Evolutionary conservation across 1,284 basidiomycete species (phyloP).

Genomic region (Cyathus olla): DNA sequence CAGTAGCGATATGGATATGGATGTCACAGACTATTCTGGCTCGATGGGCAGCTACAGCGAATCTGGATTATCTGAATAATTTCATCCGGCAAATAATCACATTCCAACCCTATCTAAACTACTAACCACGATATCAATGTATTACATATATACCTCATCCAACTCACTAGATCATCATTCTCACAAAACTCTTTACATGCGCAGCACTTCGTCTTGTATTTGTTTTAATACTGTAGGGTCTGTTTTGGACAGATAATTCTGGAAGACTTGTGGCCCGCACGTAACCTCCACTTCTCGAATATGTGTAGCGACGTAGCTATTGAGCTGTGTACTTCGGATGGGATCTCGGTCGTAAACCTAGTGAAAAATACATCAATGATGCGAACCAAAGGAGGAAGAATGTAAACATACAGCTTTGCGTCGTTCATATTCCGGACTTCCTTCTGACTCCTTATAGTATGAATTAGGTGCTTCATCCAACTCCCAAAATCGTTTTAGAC

Average conservation of each 20-base stretch:
- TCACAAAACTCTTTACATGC: not conserved
- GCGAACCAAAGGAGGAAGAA: not conserved
- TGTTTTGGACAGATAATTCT: slow-evolving; percentile 71
- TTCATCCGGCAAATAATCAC: too few relatives aligned
- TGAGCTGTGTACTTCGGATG: slow-evolving; percentile 71
- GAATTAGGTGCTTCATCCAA: slow-evolving; percentile 61
- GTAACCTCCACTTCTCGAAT: slow-evolving; percentile 70
- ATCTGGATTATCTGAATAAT: slow-evolving; percentile 52
- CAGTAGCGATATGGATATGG: slow-evolving; percentile 64
- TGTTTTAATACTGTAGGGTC: slow-evolving; percentile 79
- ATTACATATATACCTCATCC: too few relatives aligned
- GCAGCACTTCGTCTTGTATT: slow-evolving; percentile 64
- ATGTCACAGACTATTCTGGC: slow-evolving; percentile 55
- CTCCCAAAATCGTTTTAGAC: slow-evolving; percentile 75
- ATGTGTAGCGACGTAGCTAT: slow-evolving; percentile 63
- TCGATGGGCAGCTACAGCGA: slow-evolving; percentile 65
- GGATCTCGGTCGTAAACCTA: slow-evolving; percentile 79
- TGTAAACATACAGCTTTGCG: slow-evolving; percentile 66
- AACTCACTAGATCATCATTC: slow-evolving; percentile 11
- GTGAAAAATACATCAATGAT: slow-evolving; percentile 3
- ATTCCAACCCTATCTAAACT: too few relatives aligned
- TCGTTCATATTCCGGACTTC: slow-evolving; percentile 76
- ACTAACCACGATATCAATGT: too few relatives aligned
- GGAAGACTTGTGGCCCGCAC: slow-evolving; percentile 67
- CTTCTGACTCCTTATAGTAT: slow-evolving; percentile 69